Base-by-base conservation (phyloP, 805 yeast genomes). In the Cephaloascus albidus region DNA sequence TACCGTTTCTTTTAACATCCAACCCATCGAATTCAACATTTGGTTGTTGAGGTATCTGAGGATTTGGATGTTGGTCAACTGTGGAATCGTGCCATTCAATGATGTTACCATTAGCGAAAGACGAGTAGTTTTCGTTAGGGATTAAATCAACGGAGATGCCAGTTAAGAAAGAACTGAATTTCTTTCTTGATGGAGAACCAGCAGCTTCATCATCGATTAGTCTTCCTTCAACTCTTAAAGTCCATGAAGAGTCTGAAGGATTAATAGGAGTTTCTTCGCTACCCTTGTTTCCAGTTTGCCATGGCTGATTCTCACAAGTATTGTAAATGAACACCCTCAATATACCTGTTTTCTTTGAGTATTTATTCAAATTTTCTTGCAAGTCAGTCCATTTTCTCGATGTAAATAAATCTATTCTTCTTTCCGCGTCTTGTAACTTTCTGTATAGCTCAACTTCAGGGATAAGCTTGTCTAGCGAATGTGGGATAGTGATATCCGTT, bases 1-100 rank as follows among this genome's bases (percentile, higher is more conserved):
- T 52, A 2, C 97, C 97, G 15, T 72, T 65, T 51, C 98, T 76
- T 52, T 83, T 83, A 40, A 93, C 75, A 54, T 89, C 97, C 41
- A 93, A 61, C 1, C 95, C 97, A 58, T 93, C 97, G 55, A 90
- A 90, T 37, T 50, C 56, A 28, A 48, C 40, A 38, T 47, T 53
- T 39, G 78, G 66, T 42, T 56, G 60, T 37, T 54, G 47, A 42
- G 51, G 48, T 37, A 58, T 51, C 45, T 60, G 59, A 10, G 46
- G 37, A 35, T 58, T 58, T 37, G 55, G 48, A 40, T 49, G 39
- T 18, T 45, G 44, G 16, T 51, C 45, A 27, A 55, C 57, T 10
- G 59, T 46, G 42, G 79, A 82, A 47, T 82, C 89, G 58, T 88
- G 89, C 98, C 98, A 93, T 58, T 93, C 97, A 35, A 90, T 76